Evolutionary conservation across 2,329 filamentous ascomycete genomes (phyloP).

Genomic region (Pseudogymnoascus sp.): DNA sequence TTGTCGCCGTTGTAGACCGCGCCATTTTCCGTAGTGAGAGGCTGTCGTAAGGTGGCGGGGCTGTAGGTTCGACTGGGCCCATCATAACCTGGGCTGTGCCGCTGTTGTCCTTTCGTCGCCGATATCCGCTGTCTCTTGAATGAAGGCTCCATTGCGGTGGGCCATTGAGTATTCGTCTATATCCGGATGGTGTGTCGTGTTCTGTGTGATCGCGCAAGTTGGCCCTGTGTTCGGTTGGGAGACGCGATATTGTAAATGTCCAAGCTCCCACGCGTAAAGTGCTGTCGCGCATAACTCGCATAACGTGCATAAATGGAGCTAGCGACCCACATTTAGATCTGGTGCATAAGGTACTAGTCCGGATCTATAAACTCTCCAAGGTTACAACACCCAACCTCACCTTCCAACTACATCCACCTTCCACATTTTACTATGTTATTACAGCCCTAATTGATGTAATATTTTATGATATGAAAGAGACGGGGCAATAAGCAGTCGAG

Average conservation of each 20-base stretch:
- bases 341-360: not conserved
- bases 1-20: not conserved
- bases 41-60: not conserved
- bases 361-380: not conserved
- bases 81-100: not conserved
- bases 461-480: too few species aligned
- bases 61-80: not conserved
- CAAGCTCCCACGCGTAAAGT: conserved; percentile 4
- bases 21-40: not conserved
- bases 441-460: not conserved
- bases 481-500: not conserved
- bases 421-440: not conserved
- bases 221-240: not conserved
- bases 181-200: not conserved
- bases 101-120: not conserved
- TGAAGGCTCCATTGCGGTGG: not conserved
- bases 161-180: not conserved
- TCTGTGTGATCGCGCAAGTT: not conserved
- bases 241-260: not conserved
- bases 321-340: not conserved
- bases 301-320: not conserved
- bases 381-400: not conserved
- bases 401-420: not conserved
- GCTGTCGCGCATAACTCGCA: not conserved
- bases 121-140: conserved; percentile 1